Evolutionary conservation across 768 basidiomycete species (phyloP), one percentile per base, ranked within the genome.

Genomic region (Trametes cubensis): DNA sequence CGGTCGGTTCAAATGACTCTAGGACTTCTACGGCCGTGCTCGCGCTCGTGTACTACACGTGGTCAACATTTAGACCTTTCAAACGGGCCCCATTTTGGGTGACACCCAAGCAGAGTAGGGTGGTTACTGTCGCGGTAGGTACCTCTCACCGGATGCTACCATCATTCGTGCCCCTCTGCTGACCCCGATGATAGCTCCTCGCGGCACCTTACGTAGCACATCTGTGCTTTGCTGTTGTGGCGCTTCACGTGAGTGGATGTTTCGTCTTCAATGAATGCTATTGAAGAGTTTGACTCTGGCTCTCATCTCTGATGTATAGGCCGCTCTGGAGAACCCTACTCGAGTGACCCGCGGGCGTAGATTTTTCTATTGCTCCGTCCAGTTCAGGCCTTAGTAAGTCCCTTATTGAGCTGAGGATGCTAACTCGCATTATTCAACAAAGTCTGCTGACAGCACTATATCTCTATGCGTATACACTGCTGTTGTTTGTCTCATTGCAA

Each of bases 311-410:
- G 18, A 30, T 7, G 41, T 42, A 0, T 38, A 73, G 70, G 23
- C 69, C 13, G 62, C 64, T 4, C 53, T 70, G 20, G 49, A 66
- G n/a, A 58, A 71, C 52, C 62, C 69, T 10, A 63, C 67, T 28
- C 34, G 49, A 49, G 70, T 73, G 4, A 66, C 55, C 45, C 67
- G 73, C 18, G 52, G 46, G 10, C 63, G 62, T 13, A 47, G 66
- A 4, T 71, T 64, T 54, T 74, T 74, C 56, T 73, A 74, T 57
- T 74, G 73, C 45, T 71, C 72, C 6, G 34, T 74, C 4, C 46
- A 72, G 25, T 66, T 60, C 51, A 30, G 59, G 17, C 47, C 64
- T 11, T 65, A 69, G 73, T 73, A 26, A 59, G 71, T 56, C 25
- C 26, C 46, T n/a, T 15, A 20, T 23, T 38, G 23, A 3, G 15